These are phyloP conservation scores for Aspergillus melleus DNA, from an alignment of 2,329 filamentous ascomycete genomes.

Conservation along the genomic window DNA sequence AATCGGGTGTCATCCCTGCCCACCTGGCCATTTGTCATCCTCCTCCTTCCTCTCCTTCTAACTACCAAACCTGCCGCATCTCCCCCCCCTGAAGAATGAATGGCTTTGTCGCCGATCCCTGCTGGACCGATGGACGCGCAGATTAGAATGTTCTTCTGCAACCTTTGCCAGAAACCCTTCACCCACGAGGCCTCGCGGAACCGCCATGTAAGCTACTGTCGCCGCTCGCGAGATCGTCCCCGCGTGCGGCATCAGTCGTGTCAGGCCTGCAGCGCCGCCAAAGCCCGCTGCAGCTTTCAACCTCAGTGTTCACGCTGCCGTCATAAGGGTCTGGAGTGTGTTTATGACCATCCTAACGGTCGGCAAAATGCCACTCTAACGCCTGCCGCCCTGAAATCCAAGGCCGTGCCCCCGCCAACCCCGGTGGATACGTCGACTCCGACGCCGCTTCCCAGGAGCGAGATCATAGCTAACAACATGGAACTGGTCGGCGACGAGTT, in stretches of 20 bases:
- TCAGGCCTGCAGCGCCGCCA: not conserved
- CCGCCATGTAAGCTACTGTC: not conserved
- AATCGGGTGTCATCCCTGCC: not conserved
- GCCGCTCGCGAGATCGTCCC: not conserved
- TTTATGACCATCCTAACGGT: not conserved
- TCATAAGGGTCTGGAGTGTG: not conserved
- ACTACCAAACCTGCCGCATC: too few relatives aligned
- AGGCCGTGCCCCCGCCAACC: not conserved
- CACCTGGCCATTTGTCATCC: not conserved
- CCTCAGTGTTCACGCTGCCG: not conserved
- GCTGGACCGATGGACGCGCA: not conserved
- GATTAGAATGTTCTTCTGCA: not conserved
- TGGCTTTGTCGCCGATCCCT: too few relatives aligned
- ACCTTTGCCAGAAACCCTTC: not conserved
- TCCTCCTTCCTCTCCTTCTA: not conserved
- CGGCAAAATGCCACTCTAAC: not conserved
- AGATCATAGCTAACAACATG: not conserved
- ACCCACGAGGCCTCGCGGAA: not conserved
- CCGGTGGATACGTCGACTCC: not conserved
- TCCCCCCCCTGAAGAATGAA: too few relatives aligned
- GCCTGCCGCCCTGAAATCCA: not conserved
- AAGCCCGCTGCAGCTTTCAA: not conserved
- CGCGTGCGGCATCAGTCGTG: not conserved
- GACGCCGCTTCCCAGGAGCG: not conserved
- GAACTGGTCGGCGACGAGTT: not conserved